phyloP scores from a whole-genome alignment of 2,329 filamentous ascomycete genomes.

The Dothideomycetes sp. region DNA sequence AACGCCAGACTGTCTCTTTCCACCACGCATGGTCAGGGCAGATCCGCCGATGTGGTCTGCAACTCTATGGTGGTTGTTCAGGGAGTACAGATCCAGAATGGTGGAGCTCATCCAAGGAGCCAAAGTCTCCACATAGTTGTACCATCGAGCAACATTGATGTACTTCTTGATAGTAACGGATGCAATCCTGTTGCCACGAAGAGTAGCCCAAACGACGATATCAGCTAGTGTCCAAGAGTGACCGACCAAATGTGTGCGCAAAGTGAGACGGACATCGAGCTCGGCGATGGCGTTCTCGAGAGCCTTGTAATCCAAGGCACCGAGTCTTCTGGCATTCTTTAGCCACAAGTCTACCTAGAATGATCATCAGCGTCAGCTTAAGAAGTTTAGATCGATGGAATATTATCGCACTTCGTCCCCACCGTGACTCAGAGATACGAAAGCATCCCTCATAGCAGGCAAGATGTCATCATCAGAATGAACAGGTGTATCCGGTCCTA shows the following conservation, averaged over 20 bases:
- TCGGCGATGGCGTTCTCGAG: too few relatives aligned
- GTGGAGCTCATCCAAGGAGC: neutral
- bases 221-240: neutral
- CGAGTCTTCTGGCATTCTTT: too few relatives aligned
- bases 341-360: too few relatives aligned
- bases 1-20: conserved; percentile 60
- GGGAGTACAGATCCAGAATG: neutral
- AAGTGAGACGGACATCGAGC: conserved; percentile 1
- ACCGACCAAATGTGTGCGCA: neutral
- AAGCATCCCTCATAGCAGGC: too few relatives aligned
- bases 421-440: too few relatives aligned
- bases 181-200: conserved; percentile 1
- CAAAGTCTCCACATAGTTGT: neutral
- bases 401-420: too few relatives aligned
- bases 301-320: too few relatives aligned
- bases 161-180: neutral
- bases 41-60: conserved; percentile 57
- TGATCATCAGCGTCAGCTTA: too few relatives aligned
- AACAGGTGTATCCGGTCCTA: too few relatives aligned
- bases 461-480: too few relatives aligned
- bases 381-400: too few relatives aligned
- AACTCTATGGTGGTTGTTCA: conserved; percentile 38
- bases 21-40: conserved; percentile 33
- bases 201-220: neutral
- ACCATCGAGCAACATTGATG: conserved; percentile 1